Evolutionary conservation across 192 early-diverging fungal species (phyloP).

Genomic region (Entomortierella parvispora): DNA sequence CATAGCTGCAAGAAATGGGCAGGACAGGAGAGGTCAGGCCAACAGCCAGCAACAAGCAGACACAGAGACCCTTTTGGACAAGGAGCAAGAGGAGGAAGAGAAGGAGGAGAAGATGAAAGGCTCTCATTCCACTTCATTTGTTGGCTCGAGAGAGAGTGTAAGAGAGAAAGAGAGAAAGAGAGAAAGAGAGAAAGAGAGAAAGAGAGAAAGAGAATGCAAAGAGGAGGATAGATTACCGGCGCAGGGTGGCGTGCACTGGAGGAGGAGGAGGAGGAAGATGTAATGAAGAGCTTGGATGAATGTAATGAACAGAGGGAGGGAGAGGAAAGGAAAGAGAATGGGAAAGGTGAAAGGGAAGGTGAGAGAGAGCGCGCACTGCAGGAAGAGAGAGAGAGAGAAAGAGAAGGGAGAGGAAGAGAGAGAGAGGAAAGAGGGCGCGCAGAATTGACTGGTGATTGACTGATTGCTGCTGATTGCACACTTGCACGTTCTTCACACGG

Average conservation of each 20-base stretch:
- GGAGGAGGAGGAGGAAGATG: slow-evolving; percentile 4
- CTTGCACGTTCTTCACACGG: too few relatives aligned
- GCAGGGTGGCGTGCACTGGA: background rate
- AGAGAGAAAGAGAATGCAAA: background rate
- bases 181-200: background rate
- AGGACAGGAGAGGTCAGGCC: too few relatives aligned
- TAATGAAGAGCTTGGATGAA: background rate
- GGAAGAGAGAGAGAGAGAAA: background rate
- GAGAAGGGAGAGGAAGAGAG: background rate
- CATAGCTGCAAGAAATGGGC: background rate
- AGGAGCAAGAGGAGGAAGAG: background rate
- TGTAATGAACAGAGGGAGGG: background rate
- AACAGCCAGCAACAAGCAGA: too few relatives aligned
- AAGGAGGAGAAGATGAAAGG: too few relatives aligned
- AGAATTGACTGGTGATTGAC: background rate
- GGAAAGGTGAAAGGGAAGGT: background rate
- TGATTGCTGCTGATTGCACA: too few relatives aligned
- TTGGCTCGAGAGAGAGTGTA: too few relatives aligned
- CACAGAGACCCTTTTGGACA: too few relatives aligned
- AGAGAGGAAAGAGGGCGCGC: too few relatives aligned
- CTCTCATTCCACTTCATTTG: too few relatives aligned
- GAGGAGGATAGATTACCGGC: background rate
- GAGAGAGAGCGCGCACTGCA: background rate
- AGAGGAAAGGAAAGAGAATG: background rate
- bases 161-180: background rate